phyloP scores from a whole-genome alignment of 495 filamentous ascomycete species.

The Staphylotrichum longicolle region DNA sequence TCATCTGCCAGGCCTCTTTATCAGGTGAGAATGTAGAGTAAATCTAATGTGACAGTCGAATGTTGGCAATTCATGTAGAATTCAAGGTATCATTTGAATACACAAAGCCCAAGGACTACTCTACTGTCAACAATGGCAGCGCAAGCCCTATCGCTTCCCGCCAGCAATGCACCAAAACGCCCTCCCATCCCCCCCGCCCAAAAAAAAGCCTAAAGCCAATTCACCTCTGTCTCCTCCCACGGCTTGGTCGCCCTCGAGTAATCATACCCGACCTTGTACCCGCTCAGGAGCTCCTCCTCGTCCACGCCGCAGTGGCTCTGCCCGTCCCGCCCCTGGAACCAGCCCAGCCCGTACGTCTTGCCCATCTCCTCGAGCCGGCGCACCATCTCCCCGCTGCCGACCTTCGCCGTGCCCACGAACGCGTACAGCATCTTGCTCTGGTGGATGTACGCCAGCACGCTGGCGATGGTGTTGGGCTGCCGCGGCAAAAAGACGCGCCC shows the following conservation, averaged over 20 bases:
- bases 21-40: too few species aligned
- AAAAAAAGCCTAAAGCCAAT: conserved; percentile 29
- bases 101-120: too few species aligned
- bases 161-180: not conserved
- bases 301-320: conserved; percentile 67
- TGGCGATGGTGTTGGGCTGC: conserved; percentile 70
- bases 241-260: conserved; percentile 43
- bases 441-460: conserved; percentile 69
- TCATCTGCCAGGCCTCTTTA: too few species aligned
- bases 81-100: too few species aligned
- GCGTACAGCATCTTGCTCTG: conserved; percentile 70
- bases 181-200: not conserved
- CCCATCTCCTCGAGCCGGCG: conserved; percentile 48
- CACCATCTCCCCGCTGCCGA: conserved; percentile 56
- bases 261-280: conserved; percentile 59
- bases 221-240: conserved; percentile 38
- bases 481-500: conserved; percentile 65
- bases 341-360: conserved; percentile 69
- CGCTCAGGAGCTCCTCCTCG: conserved; percentile 60
- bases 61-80: too few species aligned
- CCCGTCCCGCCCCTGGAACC: conserved; percentile 67
- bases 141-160: too few species aligned
- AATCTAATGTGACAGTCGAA: too few species aligned
- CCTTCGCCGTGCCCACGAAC: conserved; percentile 64
- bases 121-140: too few species aligned